Percentiles rank a stretch among this genome's conserved stretches.
Evolutionary conservation across 2,329 filamentous ascomycete genomes (phyloP).

Genomic region (Colletotrichum echinochloae): DNA sequence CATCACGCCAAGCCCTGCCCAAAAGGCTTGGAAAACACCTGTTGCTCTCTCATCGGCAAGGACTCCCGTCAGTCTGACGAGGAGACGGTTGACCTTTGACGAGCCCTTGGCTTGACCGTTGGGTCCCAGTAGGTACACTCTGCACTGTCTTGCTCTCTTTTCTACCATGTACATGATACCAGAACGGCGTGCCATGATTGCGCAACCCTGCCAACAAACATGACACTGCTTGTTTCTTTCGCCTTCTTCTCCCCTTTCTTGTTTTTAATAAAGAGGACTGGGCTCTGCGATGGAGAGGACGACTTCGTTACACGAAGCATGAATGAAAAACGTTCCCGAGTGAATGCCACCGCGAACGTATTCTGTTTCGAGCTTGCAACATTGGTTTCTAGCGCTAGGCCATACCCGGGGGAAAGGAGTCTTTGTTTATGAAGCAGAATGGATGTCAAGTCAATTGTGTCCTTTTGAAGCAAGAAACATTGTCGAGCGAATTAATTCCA

Average conservation of each 20-base stretch:
- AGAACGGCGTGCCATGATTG: not conserved
- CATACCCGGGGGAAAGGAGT: not conserved
- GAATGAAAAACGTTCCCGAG: not conserved
- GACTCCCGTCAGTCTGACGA: constrained; percentile 74
- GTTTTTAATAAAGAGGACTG: not conserved
- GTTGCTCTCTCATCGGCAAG: constrained; percentile 62
- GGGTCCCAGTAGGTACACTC: not conserved
- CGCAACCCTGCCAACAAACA: not conserved
- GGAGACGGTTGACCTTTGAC: constrained; percentile 86
- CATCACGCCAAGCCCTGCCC: constrained; percentile 94
- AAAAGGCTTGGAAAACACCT: constrained; percentile 89
- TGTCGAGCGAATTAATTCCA: not conserved
- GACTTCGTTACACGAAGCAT: not conserved
- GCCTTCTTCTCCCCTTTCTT: too few species aligned
- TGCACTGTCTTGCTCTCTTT: not conserved
- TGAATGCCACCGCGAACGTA: not conserved
- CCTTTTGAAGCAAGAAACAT: not conserved
- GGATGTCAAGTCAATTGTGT: not conserved
- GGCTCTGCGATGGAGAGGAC: not conserved
- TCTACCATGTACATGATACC: constrained; percentile 21
- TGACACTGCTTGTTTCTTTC: not conserved
- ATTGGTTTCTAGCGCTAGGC: not conserved
- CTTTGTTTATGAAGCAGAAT: not conserved
- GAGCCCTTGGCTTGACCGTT: constrained; percentile 66
- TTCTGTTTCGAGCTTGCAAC: not conserved